Base-by-base conservation (phyloP, 345 rosid genomes). In the Brassica rapa region DNA sequence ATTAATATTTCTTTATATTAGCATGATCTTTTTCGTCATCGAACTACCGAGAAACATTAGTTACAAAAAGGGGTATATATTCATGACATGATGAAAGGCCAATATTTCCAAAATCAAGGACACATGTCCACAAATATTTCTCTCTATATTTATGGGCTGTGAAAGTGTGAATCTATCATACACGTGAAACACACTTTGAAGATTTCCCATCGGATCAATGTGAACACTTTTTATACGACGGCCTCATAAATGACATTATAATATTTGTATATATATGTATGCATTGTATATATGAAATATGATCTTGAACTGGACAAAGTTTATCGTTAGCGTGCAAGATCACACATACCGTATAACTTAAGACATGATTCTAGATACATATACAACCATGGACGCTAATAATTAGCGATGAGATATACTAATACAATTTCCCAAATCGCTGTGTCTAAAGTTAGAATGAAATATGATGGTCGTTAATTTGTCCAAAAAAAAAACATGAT, bases 181-280 rank as follows among this genome's bases (percentile, higher is more conserved):
- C 82, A 79, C 82, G 82, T 80, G 71, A 74, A 80, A 68, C 82
- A 74, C 83, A 80, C 41, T 33, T 62, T 43, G 62, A 74, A 74
- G 29, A 21, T 74, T 70, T 74, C 59, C 23, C 16, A 21, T 66
- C 39, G 6, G 19, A 80, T 68, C 32, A 74, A 19, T 74, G 79
- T 69, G 75, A 74, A 69, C 83, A 19, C 75, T 56, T 69, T 80
- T 30, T 10, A 10, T 64, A 51, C 49, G 70, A 60, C 71, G 74
- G 68, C 68, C 49, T 60, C 73, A 46, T 72, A 16, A 57, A 66
- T 57, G 72, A 8, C 35, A 57, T 66, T 46, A 30, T 62, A 29
- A 57, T 12, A 29, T 41, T n/a, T 33, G 0, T 57, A n/a, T 21
- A 77, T 49, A 67, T 24, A 35, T 24, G 14, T 63, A 15, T 77